Evolutionary conservation across 2,329 filamentous ascomycete species (phyloP).

Genomic region (Blastomyces silverae): DNA sequence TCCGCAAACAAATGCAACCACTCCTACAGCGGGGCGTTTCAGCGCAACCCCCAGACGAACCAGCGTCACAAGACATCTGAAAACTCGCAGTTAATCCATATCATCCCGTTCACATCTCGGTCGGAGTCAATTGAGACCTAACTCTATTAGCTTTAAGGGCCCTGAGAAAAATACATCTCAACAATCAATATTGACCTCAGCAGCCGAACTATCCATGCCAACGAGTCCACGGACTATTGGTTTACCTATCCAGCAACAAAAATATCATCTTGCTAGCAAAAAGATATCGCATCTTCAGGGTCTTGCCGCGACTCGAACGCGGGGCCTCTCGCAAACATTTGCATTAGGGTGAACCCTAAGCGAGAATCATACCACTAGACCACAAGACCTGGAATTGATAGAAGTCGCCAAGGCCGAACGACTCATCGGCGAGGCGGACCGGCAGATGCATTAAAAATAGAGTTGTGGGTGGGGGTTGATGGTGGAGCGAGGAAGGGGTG

Average conservation of each 20-base stretch:
- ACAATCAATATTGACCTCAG: no score
- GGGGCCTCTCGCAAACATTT: slow-evolving; percentile 14
- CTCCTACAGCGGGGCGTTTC: background rate
- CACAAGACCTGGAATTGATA: background rate
- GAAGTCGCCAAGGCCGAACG: background rate
- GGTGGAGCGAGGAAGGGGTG: no score
- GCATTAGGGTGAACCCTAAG: slow-evolving; percentile 30
- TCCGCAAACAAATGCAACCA: background rate
- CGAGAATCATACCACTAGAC: slow-evolving; percentile 25
- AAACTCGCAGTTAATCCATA: background rate
- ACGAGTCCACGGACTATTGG: background rate
- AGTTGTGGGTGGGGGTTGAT: background rate
- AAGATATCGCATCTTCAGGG: background rate
- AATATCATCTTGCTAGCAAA: background rate
- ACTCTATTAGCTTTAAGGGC: background rate
- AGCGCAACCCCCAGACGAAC: background rate
- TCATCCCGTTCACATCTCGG: background rate
- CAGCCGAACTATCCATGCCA: background rate
- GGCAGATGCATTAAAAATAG: background rate
- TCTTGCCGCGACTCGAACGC: slow-evolving; percentile 15
- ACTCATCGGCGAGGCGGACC: background rate
- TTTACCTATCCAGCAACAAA: background rate
- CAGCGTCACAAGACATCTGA: background rate
- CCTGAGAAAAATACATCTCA: background rate
- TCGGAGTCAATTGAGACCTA: background rate